Conservation (phyloP, 257 asterid species). For the Dorcoceras hygrometricum region DNA sequence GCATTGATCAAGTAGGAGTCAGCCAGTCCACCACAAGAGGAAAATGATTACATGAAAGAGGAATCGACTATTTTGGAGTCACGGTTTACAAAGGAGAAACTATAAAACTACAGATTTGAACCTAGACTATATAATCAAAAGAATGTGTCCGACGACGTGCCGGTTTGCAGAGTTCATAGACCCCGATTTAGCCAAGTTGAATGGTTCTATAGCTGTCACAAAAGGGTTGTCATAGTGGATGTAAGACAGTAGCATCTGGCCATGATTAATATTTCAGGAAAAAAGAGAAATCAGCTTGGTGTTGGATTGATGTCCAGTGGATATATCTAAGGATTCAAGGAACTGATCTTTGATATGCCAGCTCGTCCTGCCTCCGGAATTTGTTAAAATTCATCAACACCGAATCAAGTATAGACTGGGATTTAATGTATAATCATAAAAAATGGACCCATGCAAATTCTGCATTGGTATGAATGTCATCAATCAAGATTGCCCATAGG, state of each 20-base stretch:
- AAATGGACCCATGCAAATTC: not conserved
- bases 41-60: not conserved
- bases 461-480: not conserved
- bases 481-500: not conserved
- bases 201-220: not conserved
- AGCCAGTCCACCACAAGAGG: not conserved
- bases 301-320: not conserved
- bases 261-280: not conserved
- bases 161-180: not conserved
- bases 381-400: not conserved
- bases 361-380: not conserved
- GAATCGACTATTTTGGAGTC: not conserved
- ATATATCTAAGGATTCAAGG: not conserved
- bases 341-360: not conserved
- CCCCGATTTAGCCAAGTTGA: not conserved
- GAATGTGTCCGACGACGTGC: not conserved
- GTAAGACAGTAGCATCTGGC: not conserved
- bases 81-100: not conserved
- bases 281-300: not conserved
- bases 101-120: not conserved
- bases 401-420: not conserved
- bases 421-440: not conserved
- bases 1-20: not conserved
- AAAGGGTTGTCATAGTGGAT: not conserved
- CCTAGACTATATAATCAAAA: not conserved